phyloP scores from a whole-genome alignment of 352 stramenopile species.

The Globisporangium heterothallicum region DNA sequence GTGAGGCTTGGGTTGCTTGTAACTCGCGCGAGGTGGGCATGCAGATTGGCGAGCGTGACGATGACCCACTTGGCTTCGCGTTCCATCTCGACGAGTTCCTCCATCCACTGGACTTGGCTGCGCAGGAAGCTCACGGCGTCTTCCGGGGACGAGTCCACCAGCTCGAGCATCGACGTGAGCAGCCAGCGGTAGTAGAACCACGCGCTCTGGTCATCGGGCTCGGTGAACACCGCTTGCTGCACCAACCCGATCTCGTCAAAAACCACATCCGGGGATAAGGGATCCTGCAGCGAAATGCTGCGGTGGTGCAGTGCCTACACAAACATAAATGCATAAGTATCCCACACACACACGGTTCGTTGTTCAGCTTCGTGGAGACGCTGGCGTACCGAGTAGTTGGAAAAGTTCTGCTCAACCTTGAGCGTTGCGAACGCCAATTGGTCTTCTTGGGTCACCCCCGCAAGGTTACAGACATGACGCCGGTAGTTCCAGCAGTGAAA shows the following conservation, averaged over 20 bases:
- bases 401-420: constrained; percentile 98
- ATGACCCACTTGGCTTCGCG: constrained; percentile 66
- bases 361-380: neutral
- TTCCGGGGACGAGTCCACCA: constrained; percentile 34
- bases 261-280: constrained; percentile 43
- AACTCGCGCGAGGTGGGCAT: constrained; percentile 25
- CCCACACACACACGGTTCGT: neutral
- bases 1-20: constrained; percentile 15
- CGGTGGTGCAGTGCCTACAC: constrained; percentile 56
- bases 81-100: constrained; percentile 82
- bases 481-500: constrained; percentile 99
- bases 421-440: constrained; percentile 93
- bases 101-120: constrained; percentile 75
- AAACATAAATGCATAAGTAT: neutral
- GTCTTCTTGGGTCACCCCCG: constrained; percentile 42
- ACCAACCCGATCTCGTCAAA: constrained; percentile 81
- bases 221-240: constrained; percentile 96
- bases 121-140: constrained; percentile 48
- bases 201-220: constrained; percentile 97
- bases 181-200: constrained; percentile 99
- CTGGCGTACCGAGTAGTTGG: constrained; percentile 93
- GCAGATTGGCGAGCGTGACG: constrained; percentile 53
- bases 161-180: constrained; percentile 67
- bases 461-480: constrained; percentile 59
- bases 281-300: constrained; percentile 43